Base-by-base conservation (phyloP, 83 land plant species). In the Picea abies region DNA sequence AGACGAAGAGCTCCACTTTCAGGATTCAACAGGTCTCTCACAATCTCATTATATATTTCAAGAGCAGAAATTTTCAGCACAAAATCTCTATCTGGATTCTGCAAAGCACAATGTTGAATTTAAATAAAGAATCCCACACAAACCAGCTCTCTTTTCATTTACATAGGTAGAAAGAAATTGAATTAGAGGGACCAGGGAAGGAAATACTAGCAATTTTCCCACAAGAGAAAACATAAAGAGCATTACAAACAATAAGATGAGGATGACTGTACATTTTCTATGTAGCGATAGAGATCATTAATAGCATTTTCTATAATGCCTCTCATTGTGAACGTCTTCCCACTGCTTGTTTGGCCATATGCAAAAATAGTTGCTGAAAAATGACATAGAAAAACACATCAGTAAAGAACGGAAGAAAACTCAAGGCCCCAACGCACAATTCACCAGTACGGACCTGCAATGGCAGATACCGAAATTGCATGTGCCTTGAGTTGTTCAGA, bases 311-410 rank as follows among this genome's bases (percentile, higher is more conserved):
- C 98, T 14, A 93, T 91, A 10, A 94, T 83, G 20, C 98, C 98
- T 85, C 98, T 90, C 97, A 96, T 96, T 25, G 98, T 96, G 84
- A 85, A 94, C 0, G 98, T 96, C 85, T 96, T 96, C 26, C 97
- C 98, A 86, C 98, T 96, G 89, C 94, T 92, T 0, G 98, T 96
- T 88, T 96, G 97, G 3, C 98, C 98, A 88, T 96, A 96, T 41
- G 98, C 98, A 90, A 96, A 96, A 61, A 96, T 96, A 6, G 98
- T 96, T 11, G 98, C 97, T 96, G 90, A 80, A 86, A 39, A 32
- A 56, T 26, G 64, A 82, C 16, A 16, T n/a, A 80, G 47, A 62
- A 67, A 67, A 56, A 56, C 58, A 56, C 58, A 14, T 56, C 58
- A 56, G 58, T 56, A 11, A 52, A 52, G 56, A 52, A 70, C 7